Evolutionary conservation across 371 early-diverging fungal species (phyloP), one percentile per base, ranked within the genome.

Genomic region (Batrachochytrium dendrobatidis): DNA sequence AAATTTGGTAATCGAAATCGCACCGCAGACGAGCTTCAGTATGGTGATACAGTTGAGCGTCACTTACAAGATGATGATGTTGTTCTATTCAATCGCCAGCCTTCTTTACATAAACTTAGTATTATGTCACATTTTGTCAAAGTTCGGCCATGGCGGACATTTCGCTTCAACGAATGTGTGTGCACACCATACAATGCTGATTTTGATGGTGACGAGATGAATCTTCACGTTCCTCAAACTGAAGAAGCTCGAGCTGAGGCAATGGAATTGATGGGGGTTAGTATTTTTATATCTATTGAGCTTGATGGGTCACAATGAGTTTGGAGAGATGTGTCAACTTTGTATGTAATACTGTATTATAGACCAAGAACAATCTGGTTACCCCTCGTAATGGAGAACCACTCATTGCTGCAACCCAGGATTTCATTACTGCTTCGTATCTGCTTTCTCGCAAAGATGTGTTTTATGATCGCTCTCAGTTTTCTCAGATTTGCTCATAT

Each of bases 121-220:
- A 99, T 99, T 61, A 98, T 99, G 99, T 90, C 98, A 2, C 99
- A 99, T 71, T 88, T 85, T 74, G 84, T 74, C n/a, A 94, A 92
- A 63, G 86, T 99, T 20, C 89, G 90, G 71, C 95, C 96, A 2
- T 93, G 95, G 90, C 79, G 95, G 62, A 99, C 99, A 2, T 91
- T 99, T 77, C 85, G 99, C 49, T 97, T 99, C 82, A 99, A 99
- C 71, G 98, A 98, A 73, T 99, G 97, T 83, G 99, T 98, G 3
- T 99, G 99, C 73, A 86, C 94, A 3, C 99, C 99, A 25, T 99
- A 99, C 69, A 99, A 99, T 74, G 99, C 99, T 35, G 99, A 99
- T 85, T 99, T 99, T 72, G 99, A 99, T 71, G 99, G 99, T 65
- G 99, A 99, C 76, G 99, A 99, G 76, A 99, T 99, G 99, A 99